Percentiles rank a stretch among this genome's conserved stretches.
These are phyloP conservation scores for Acanthamoeba triangularis DNA, from an alignment of 208 protist species.

Conservation along the genomic window DNA sequence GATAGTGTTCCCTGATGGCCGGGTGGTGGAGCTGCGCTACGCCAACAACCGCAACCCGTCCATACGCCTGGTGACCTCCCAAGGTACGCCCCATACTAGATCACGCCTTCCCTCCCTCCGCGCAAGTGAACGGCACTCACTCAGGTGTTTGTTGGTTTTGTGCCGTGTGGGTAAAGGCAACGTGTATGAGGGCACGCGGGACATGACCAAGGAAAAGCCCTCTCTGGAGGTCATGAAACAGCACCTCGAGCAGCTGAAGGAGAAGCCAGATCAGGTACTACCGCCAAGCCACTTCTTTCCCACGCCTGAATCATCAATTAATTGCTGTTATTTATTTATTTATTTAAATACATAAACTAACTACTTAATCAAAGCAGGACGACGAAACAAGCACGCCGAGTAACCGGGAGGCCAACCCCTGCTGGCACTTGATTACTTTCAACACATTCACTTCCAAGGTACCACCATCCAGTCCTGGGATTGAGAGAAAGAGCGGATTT, in stretches of 20 bases:
- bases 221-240: neutral
- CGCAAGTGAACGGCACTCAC: neutral
- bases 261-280: neutral
- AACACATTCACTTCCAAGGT: neutral
- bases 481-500: neutral
- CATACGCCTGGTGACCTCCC: neutral
- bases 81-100: neutral
- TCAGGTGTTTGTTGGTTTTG: neutral
- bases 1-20: neutral
- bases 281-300: too few relatives aligned
- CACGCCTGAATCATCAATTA: neutral
- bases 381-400: neutral
- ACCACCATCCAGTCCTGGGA: neutral
- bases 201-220: slow-evolving; percentile 36
- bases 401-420: neutral
- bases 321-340: too few relatives aligned
- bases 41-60: neutral
- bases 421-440: neutral
- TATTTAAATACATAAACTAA: too few relatives aligned
- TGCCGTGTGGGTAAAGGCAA: neutral
- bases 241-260: neutral
- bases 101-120: neutral
- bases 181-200: neutral
- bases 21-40: slow-evolving; percentile 2
- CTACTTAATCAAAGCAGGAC: too few relatives aligned